Evolutionary conservation across 805 yeast species (phyloP).

Genomic region (Blastobotrys attinorum): DNA sequence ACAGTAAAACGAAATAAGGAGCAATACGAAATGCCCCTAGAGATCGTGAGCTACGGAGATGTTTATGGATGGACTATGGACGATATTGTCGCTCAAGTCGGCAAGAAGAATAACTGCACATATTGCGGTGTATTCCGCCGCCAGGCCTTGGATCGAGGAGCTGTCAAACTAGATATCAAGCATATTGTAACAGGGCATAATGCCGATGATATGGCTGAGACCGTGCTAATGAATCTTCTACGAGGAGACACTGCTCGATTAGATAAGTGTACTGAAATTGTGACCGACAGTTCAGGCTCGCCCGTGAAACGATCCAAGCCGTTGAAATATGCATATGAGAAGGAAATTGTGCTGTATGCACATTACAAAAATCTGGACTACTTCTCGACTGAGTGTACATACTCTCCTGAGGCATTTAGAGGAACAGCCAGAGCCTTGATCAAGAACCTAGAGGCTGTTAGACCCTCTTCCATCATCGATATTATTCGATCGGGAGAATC

Average conservation of each 20-base stretch:
- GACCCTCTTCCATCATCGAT: slow-evolving; percentile 92
- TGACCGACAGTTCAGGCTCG: slow-evolving; percentile 72
- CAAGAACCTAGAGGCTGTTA: slow-evolving; percentile 79
- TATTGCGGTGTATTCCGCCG: slow-evolving; percentile 96
- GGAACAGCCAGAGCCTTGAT: slow-evolving; percentile 93
- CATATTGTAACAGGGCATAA: slow-evolving; percentile 98
- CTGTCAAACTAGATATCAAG: slow-evolving; percentile 69
- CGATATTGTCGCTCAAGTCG: slow-evolving; percentile 90
- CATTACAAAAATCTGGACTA: slow-evolving; percentile 93
- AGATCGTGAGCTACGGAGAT: slow-evolving; percentile 78
- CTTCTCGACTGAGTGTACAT: slow-evolving; percentile 94
- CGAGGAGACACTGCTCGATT: slow-evolving; percentile 95
- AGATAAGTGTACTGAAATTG: slow-evolving; percentile 77
- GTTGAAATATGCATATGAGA: slow-evolving; percentile 90
- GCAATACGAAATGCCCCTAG: slow-evolving; percentile 74
- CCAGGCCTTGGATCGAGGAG: slow-evolving; percentile 95
- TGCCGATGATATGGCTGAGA: slow-evolving; percentile 99
- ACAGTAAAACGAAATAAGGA: slow-evolving; percentile 89
- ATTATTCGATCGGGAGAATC: slow-evolving; percentile 92
- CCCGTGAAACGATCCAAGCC: slow-evolving; percentile 94
- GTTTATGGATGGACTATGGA: slow-evolving; percentile 98
- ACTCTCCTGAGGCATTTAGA: slow-evolving; percentile 97
- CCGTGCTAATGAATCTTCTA: slow-evolving; percentile 86
- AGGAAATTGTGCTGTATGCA: slow-evolving; percentile 95
- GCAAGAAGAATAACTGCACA: slow-evolving; percentile 89